These are phyloP conservation scores for Neurospora sp. DNA, from an alignment of 2,329 filamentous ascomycete genomes.

Conservation along the genomic window DNA sequence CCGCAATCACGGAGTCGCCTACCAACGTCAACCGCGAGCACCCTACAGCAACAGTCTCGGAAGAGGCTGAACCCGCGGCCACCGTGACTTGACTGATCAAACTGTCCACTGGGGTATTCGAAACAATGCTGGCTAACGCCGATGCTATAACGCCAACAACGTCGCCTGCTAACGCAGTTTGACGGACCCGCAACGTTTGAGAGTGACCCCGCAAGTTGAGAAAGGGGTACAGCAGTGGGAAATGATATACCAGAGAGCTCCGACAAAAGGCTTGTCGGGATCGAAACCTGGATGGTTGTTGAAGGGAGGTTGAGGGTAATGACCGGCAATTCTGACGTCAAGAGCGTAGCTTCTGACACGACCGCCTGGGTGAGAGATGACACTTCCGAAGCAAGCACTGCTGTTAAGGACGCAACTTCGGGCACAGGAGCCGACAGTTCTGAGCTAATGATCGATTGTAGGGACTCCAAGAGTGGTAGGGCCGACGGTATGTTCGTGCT, in stretches of 20 bases:
- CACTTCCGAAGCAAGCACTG: conserved; percentile 2
- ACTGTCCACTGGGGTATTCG: conserved; percentile 3
- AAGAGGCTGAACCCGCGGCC: conserved; percentile 2
- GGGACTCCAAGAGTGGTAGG: conserved; percentile 1
- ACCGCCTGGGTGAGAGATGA: neutral
- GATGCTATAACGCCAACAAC: conserved; percentile 7
- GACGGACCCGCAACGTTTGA: conserved; percentile 5
- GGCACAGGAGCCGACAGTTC: conserved; percentile 1
- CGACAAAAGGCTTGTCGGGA: conserved; percentile 2
- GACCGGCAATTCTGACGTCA: conserved; percentile 2
- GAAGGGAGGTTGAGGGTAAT: conserved; percentile 5
- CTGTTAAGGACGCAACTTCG: conserved; percentile 1
- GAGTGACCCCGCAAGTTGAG: conserved; percentile 2
- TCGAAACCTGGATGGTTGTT: conserved; percentile 1
- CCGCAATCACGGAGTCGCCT: conserved; percentile 2
- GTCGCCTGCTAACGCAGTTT: conserved; percentile 3
- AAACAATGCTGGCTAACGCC: conserved; percentile 6
- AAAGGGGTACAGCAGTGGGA: conserved; percentile 2
- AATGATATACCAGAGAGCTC: conserved; percentile 3
- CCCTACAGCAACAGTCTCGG: conserved; percentile 1
- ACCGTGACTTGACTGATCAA: conserved; percentile 5
- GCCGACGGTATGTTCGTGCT: conserved; percentile 2
- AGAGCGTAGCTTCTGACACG: neutral
- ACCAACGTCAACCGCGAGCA: conserved; percentile 6
- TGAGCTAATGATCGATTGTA: conserved; percentile 6